phyloP scores from a whole-genome alignment of 441 rosid species.

The Rhodomyrtus psidioides region DNA sequence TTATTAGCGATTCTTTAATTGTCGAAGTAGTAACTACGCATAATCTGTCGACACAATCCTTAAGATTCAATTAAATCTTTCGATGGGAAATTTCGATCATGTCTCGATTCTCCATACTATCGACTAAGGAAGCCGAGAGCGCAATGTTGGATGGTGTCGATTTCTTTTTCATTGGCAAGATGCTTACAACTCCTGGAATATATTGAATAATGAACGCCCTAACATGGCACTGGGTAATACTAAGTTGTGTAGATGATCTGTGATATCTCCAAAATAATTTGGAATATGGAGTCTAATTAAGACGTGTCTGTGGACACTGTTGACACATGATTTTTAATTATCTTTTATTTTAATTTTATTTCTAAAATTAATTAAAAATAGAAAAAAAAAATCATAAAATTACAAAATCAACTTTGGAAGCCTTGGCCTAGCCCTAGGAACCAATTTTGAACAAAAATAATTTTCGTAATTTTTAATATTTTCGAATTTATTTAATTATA shows the following conservation, averaged over 20 bases:
- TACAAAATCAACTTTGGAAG: too few species aligned
- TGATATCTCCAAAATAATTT: background rate
- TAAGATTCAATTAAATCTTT: background rate
- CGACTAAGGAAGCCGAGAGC: accelerated
- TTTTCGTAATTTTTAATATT: too few species aligned
- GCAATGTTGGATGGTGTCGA: too few species aligned
- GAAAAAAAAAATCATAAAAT: too few species aligned
- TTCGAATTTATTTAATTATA: too few species aligned
- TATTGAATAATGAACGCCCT: accelerated
- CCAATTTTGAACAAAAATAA: too few species aligned
- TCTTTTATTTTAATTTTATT: too few species aligned
- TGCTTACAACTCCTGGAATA: background rate
- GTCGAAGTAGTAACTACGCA: background rate
- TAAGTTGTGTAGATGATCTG: background rate
- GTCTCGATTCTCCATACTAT: background rate
- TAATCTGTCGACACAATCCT: background rate
- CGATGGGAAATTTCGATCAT: background rate
- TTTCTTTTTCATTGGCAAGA: background rate
- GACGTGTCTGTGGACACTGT: background rate
- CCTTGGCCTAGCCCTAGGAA: too few species aligned
- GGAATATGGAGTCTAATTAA: background rate
- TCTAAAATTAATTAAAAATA: too few species aligned
- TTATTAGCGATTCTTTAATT: background rate
- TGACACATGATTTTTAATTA: too few species aligned
- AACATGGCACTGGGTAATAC: accelerated